Conservation (phyloP, 345 rosid species). For the Murraya paniculata region DNA sequence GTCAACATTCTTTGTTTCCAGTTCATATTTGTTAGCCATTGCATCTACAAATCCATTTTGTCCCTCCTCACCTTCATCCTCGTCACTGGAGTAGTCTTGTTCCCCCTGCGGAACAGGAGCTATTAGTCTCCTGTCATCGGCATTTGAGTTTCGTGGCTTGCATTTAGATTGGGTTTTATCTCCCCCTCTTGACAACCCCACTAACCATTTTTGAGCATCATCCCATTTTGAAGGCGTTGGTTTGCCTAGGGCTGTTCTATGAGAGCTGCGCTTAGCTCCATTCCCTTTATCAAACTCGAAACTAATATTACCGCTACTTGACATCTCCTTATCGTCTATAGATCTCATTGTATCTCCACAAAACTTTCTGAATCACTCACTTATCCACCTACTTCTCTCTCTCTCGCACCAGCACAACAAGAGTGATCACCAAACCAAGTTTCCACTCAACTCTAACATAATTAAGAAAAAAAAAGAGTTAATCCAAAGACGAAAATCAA, state of each 20-base stretch:
- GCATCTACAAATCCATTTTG: constrained; percentile 32
- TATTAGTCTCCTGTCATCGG: constrained; percentile 83
- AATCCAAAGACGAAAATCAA: background rate
- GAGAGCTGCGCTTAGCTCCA: constrained; percentile 49
- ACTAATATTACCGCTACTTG: constrained; percentile 31
- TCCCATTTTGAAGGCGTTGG: constrained; percentile 98
- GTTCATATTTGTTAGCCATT: constrained; percentile 30
- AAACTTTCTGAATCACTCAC: constrained; percentile 4
- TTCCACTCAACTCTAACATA: background rate
- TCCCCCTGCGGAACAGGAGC: constrained; percentile 77
- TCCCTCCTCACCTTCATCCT: constrained; percentile 44
- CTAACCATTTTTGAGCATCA: constrained; percentile 98
- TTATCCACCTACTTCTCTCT: constrained; percentile 11
- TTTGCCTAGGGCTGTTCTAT: constrained; percentile 73
- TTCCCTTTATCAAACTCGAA: constrained; percentile 78
- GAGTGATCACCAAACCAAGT: background rate
- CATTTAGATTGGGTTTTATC: constrained; percentile 42
- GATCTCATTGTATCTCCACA: constrained; percentile 59
- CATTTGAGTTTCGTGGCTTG: constrained; percentile 83
- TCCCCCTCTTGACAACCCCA: constrained; percentile 64
- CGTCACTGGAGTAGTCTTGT: constrained; percentile 49
- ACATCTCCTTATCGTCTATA: constrained; percentile 64
- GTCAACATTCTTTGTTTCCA: constrained; percentile 76
- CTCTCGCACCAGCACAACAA: constrained; percentile 9
- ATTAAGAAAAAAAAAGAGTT: background rate